Conservation (phyloP, 2,329 filamentous ascomycete genomes). For the Neonectria hederae region DNA sequence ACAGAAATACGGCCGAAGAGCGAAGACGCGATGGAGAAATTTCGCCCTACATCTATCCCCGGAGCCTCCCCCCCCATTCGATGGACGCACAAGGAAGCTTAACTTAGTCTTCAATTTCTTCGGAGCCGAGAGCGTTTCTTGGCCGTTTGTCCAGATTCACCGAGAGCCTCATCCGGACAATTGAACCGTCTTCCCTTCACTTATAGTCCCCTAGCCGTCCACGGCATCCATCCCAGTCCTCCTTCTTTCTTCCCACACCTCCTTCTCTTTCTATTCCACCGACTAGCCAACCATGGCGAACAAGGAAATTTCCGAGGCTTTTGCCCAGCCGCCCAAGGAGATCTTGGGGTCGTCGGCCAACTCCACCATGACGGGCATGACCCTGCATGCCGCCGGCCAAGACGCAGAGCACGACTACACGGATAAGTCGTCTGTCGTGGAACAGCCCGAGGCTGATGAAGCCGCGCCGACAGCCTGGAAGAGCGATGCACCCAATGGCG, state of each 20-base stretch:
- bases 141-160: neutral
- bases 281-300: too few relatives aligned
- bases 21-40: slow-evolving; percentile 1
- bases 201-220: neutral
- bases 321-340: neutral
- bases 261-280: neutral
- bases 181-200: neutral
- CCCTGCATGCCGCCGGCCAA: slow-evolving; percentile 12
- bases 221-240: neutral
- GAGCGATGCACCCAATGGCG: slow-evolving; percentile 36
- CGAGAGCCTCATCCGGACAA: slow-evolving; percentile 6
- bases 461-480: neutral
- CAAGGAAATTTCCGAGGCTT: neutral
- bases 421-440: slow-evolving; percentile 5
- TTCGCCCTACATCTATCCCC: neutral
- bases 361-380: slow-evolving; percentile 26
- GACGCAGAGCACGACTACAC: slow-evolving; percentile 8
- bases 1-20: neutral
- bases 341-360: slow-evolving; percentile 23
- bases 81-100: too few relatives aligned
- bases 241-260: neutral
- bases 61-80: neutral
- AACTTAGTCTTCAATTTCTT: neutral
- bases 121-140: slow-evolving; percentile 3
- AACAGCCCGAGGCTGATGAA: slow-evolving; percentile 11